Evolutionary conservation across 257 asterid species (phyloP).

Genomic region (Penstemon eatonii): DNA sequence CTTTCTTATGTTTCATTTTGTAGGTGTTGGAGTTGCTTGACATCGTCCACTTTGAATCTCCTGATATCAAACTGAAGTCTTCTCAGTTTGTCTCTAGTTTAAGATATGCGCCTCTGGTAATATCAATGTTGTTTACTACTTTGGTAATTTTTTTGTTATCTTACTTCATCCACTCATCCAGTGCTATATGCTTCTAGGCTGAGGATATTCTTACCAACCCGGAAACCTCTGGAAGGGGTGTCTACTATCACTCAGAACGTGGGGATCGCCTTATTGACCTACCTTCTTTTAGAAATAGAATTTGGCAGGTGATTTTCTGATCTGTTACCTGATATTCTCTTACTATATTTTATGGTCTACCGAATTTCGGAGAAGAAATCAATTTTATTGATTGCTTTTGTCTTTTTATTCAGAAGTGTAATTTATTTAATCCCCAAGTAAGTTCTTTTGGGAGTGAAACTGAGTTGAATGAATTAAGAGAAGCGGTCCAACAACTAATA

Average conservation of each 20-base stretch:
- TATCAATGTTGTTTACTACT: slow-evolving; percentile 25
- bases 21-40: slow-evolving; percentile 89
- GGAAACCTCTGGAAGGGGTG: slow-evolving; percentile 54
- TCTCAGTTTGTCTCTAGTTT: slow-evolving; percentile 66
- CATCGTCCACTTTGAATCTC: slow-evolving; percentile 77
- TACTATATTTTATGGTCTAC: slow-evolving; percentile 19
- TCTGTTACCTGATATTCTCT: slow-evolving; percentile 8
- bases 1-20: slow-evolving; percentile 22
- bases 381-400: slow-evolving; percentile 2
- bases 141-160: slow-evolving; percentile 15
- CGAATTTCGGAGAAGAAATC: slow-evolving; percentile 15
- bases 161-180: slow-evolving; percentile 11
- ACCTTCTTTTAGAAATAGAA: slow-evolving; percentile 72
- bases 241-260: slow-evolving; percentile 85
- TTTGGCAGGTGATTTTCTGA: slow-evolving; percentile 76
- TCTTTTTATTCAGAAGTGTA: slow-evolving; percentile 53
- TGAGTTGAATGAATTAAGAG: slow-evolving; percentile 81
- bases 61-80: slow-evolving; percentile 61
- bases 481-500: slow-evolving; percentile 70
- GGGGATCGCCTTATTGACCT: slow-evolving; percentile 93
- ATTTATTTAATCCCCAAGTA: slow-evolving; percentile 58
- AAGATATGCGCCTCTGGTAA: slow-evolving; percentile 78
- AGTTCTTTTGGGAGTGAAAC: slow-evolving; percentile 63
- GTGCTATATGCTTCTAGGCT: slow-evolving; percentile 52
- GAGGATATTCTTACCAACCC: slow-evolving; percentile 77